Percentiles rank a stretch among this genome's conserved stretches.
Conservation (phyloP, 768 basidiomycete genomes). For the Boletus pseudopeckii region DNA sequence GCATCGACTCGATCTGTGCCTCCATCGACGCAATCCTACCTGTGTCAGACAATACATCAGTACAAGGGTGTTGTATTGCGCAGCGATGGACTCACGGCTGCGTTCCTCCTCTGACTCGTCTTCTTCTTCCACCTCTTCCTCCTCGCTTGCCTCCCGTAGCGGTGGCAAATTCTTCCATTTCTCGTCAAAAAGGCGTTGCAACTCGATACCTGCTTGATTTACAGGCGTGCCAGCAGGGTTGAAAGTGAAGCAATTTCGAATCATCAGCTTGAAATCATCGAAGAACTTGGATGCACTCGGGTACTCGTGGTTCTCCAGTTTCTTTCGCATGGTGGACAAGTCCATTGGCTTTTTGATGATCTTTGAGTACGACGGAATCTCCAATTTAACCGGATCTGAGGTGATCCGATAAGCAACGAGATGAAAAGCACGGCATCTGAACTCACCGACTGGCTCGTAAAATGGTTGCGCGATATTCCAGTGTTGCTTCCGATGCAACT, state of each 20-base stretch:
- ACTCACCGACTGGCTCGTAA: constrained; percentile 90
- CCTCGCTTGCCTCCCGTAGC: constrained; percentile 49
- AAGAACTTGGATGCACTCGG: constrained; percentile 75
- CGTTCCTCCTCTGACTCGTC: constrained; percentile 67
- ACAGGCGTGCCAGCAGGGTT: constrained; percentile 88
- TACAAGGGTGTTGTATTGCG: not conserved
- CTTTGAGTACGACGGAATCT: constrained; percentile 82
- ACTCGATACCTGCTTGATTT: constrained; percentile 77
- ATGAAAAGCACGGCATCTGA: not conserved
- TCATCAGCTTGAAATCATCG: constrained; percentile 91
- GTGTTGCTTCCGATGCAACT: constrained; percentile 79
- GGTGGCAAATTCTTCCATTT: constrained; percentile 83
- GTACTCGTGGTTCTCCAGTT: constrained; percentile 78
- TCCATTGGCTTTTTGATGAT: constrained; percentile 97
- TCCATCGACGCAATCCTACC: constrained; percentile 77
- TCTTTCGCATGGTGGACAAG: constrained; percentile 80
- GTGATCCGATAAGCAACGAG: not conserved
- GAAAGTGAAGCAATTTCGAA: constrained; percentile 89
- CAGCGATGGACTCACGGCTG: constrained; percentile 46
- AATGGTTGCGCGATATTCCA: constrained; percentile 74
- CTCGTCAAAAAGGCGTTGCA: constrained; percentile 88
- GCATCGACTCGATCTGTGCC: constrained; percentile 75
- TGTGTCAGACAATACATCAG: constrained; percentile 30
- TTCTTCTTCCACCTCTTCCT: constrained; percentile 63
- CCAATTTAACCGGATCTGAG: constrained; percentile 72